Percentiles rank a stretch among this genome's conserved stretches.
Conservation (phyloP, 352 stramenopile species). For the Pythium monospermum region DNA sequence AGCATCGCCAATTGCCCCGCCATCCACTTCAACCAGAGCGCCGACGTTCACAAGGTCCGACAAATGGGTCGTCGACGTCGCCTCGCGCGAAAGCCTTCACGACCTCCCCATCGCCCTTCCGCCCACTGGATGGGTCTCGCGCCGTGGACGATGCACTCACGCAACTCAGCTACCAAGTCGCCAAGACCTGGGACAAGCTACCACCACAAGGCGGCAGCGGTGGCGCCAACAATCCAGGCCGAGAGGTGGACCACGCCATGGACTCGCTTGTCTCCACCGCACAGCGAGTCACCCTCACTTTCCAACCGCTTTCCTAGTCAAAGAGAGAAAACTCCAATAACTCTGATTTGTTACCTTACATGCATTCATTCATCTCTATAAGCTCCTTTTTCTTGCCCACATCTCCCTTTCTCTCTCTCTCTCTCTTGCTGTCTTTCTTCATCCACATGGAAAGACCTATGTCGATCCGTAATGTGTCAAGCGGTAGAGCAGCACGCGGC, state of each 20-base stretch:
- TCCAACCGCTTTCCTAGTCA: slow-evolving; percentile 18
- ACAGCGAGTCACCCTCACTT: slow-evolving; percentile 53
- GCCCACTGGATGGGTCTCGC: slow-evolving; percentile 22
- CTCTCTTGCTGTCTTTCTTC: slow-evolving; percentile 8
- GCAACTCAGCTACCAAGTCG: slow-evolving; percentile 49
- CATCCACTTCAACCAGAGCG: slow-evolving; percentile 20
- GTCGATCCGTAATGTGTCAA: slow-evolving; percentile 92
- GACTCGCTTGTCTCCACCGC: slow-evolving; percentile 58
- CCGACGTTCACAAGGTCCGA: too few species aligned
- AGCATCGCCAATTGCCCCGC: slow-evolving; percentile 50
- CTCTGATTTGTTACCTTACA: neutral
- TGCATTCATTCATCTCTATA: slow-evolving; percentile 7
- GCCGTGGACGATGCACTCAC: slow-evolving; percentile 58
- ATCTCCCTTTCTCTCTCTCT: neutral
- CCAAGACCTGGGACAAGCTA: slow-evolving; percentile 17
- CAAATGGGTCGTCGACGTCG: neutral
- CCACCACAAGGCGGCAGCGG: neutral
- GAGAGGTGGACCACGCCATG: slow-evolving; percentile 44
- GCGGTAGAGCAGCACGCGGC: slow-evolving; percentile 95
- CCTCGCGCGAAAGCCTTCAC: slow-evolving; percentile 8
- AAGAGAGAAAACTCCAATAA: neutral
- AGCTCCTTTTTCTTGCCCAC: neutral
- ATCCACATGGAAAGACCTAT: slow-evolving; percentile 24
- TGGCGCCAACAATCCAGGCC: slow-evolving; percentile 1
- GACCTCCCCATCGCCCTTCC: slow-evolving; percentile 10